Evolutionary conservation across 306 rosid species (phyloP).

Genomic region (Fagus sylvatica): DNA sequence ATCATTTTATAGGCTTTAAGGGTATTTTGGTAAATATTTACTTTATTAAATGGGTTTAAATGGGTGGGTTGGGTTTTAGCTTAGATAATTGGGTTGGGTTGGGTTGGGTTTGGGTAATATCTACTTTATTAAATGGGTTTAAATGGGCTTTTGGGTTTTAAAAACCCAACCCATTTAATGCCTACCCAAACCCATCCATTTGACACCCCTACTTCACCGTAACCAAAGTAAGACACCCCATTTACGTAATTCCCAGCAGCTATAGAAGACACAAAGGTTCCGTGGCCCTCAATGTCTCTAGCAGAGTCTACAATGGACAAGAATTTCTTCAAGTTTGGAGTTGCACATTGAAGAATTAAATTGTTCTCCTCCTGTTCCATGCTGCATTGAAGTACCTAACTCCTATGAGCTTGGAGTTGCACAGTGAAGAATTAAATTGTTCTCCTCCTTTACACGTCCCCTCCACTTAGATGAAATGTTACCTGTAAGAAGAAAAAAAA

Average conservation of each 20-base stretch:
- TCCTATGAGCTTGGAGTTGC: conserved; percentile 8
- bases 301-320: conserved; percentile 38
- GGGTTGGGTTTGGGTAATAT: too few species aligned
- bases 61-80: too few species aligned
- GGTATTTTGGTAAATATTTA: too few species aligned
- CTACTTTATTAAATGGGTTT: too few species aligned
- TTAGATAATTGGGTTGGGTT: too few species aligned
- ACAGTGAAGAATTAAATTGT: background rate
- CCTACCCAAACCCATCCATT: too few species aligned
- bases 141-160: too few species aligned
- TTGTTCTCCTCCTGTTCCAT: background rate
- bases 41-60: too few species aligned
- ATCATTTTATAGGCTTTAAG: too few species aligned
- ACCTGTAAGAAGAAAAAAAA: too few species aligned
- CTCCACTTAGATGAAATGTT: background rate
- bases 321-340: conserved; percentile 15
- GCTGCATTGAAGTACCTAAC: background rate
- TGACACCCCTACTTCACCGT: conserved; percentile 30
- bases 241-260: conserved; percentile 21
- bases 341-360: background rate
- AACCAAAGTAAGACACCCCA: conserved; percentile 31
- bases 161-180: too few species aligned
- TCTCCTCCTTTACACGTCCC: background rate
- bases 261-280: conserved; percentile 30
- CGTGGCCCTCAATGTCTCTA: conserved; percentile 36